phyloP scores from a whole-genome alignment of 225 moss, liverwort and hornwort species.

The Antitrichia curtipendula region DNA sequence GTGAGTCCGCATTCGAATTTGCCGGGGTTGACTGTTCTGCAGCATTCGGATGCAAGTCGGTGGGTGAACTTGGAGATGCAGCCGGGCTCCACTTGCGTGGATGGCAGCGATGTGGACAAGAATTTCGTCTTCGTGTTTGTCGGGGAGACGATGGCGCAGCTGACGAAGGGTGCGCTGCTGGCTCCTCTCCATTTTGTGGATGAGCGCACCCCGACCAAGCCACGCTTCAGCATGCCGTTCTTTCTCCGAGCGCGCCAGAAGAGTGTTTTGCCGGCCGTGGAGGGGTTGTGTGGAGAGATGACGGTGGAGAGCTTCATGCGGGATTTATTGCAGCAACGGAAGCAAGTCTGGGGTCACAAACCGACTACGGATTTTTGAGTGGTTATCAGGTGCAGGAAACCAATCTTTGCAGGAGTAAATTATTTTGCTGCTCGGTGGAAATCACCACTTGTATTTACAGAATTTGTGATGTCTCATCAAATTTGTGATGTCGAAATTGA shows the following conservation, averaged over 20 bases:
- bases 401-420: not conserved
- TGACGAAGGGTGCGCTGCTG: constrained; percentile 21
- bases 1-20: constrained; percentile 42
- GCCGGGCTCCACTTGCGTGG: constrained; percentile 3
- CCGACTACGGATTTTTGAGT: constrained; percentile 26
- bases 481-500: not conserved
- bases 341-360: constrained; percentile 22
- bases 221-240: constrained; percentile 52
- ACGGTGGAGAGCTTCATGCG: constrained; percentile 28
- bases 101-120: constrained; percentile 13
- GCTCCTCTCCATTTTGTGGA: constrained; percentile 43
- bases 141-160: constrained; percentile 42
- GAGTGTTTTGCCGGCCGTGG: constrained; percentile 21
- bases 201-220: constrained; percentile 23
- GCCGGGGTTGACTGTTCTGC: constrained; percentile 20
- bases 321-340: constrained; percentile 3
- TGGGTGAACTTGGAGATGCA: constrained; percentile 52
- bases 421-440: not conserved
- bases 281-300: constrained; percentile 22
- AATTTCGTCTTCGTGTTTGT: constrained; percentile 24
- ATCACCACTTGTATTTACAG: not conserved
- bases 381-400: not conserved
- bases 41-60: constrained; percentile 27
- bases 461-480: not conserved
- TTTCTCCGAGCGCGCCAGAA: constrained; percentile 35